Base-by-base conservation (phyloP, 805 yeast genomes). In the Ogataea saltuana region DNA sequence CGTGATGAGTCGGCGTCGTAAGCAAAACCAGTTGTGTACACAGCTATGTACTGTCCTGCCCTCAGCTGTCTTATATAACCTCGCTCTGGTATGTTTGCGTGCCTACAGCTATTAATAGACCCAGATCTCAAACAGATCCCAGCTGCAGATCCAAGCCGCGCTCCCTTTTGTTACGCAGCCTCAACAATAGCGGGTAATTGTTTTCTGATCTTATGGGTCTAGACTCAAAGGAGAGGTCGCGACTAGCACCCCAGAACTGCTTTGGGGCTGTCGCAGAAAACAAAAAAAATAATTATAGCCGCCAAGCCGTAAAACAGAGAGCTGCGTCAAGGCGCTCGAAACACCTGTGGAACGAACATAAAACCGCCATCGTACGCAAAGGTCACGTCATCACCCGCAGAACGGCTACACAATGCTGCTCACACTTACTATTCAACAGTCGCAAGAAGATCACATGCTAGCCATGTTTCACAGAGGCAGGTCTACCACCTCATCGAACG, bases 401-500 rank as follows among this genome's bases (percentile, higher is more conserved):
- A n/a, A n/a, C n/a, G n/a, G n/a, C n/a, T n/a, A n/a, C n/a, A n/a
- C n/a, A n/a, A n/a, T n/a, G n/a, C 12, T 13, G 28, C 28, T 10
- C 25, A 13, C 12, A 10, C 12, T 25, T 25, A 25, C 6, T 10
- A 25, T 12, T 10, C 12, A 10, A 10, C 6, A 6, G 4, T 10
- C n/a, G 12, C 12, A 20, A 19, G 11, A 8, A 19, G 20, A 20
- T 18, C 19, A 23, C 12, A 18, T 19, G 25, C 25, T 23, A 12
- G 9, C 32, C 32, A 29, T 6, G 6, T n/a, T 4, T 5, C 36
- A 7, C 26, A 12, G 10, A 4, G 38, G 38, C 2, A 22, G 22
- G 26, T 32, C 34, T 16, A 42, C 25, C 33, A 53, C 42, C 22
- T 50, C 51, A 31, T 50, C 52, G 12, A 45, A 44, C 15, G 47